phyloP scores from a whole-genome alignment of 2,329 filamentous ascomycete species.

The Penicillium polonicum region DNA sequence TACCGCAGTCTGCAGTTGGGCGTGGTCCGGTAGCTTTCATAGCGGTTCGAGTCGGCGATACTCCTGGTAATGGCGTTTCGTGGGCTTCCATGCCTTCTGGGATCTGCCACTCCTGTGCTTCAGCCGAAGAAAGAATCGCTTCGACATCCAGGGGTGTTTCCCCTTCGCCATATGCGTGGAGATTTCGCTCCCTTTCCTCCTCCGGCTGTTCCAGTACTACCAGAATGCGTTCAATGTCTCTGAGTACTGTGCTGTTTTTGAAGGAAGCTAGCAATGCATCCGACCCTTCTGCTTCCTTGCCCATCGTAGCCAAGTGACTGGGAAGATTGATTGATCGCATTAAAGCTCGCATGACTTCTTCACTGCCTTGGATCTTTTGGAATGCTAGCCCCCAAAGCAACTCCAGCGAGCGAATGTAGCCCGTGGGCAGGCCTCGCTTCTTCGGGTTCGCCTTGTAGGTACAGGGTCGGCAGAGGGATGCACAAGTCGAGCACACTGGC shows the following conservation, averaged over 20 bases:
- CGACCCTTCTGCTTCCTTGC: slow-evolving; percentile 48
- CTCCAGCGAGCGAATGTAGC: slow-evolving; percentile 73
- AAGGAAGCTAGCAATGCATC: slow-evolving; percentile 62
- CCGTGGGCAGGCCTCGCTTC: slow-evolving; percentile 76
- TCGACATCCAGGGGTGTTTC: slow-evolving; percentile 32
- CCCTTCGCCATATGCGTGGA: slow-evolving; percentile 22
- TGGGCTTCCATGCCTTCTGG: slow-evolving; percentile 26
- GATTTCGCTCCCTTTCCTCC: slow-evolving; percentile 39
- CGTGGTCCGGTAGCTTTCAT: slow-evolving; percentile 13
- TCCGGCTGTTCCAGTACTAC: slow-evolving; percentile 44
- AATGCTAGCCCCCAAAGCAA: slow-evolving; percentile 67
- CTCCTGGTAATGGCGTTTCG: slow-evolving; percentile 21
- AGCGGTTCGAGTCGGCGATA: slow-evolving; percentile 29
- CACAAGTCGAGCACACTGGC: slow-evolving; percentile 67
- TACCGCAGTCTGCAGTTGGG: slow-evolving; percentile 27
- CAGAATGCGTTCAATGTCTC: slow-evolving; percentile 62
- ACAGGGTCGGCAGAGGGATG: slow-evolving; percentile 62
- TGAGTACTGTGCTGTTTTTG: slow-evolving; percentile 62
- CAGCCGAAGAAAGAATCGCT: slow-evolving; percentile 32
- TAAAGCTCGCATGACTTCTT: slow-evolving; percentile 57
- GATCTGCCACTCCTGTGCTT: slow-evolving; percentile 36
- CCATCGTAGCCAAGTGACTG: slow-evolving; percentile 36
- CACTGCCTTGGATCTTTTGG: slow-evolving; percentile 59
- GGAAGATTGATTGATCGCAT: slow-evolving; percentile 50
- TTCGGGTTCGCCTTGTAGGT: slow-evolving; percentile 72